phyloP scores from a whole-genome alignment of 129 eudicot genomes.

The Tanacetum coccineum region DNA sequence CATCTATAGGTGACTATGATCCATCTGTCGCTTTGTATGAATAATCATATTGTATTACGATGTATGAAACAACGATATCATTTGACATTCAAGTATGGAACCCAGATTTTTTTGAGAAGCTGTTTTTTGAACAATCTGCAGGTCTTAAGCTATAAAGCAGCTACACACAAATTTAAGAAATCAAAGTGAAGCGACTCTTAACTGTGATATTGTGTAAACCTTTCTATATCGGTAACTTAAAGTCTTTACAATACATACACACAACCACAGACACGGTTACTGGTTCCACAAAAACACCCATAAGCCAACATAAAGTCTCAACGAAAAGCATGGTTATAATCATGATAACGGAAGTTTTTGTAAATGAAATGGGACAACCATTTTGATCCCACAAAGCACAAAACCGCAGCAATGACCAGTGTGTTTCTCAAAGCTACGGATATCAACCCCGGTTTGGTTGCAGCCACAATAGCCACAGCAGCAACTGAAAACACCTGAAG shows the following conservation, averaged over 20 bases:
- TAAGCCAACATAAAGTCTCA: background rate
- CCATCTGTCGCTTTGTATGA: too few species aligned
- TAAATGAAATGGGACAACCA: conserved; percentile 9
- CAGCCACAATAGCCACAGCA: conserved; percentile 6
- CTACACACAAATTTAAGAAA: too few species aligned
- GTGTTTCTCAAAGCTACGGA: background rate
- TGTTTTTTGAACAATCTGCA: too few species aligned
- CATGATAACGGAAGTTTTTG: conserved; percentile 9
- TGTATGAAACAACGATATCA: too few species aligned
- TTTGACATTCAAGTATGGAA: too few species aligned
- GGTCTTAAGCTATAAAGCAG: too few species aligned
- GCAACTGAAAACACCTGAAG: conserved; percentile 11
- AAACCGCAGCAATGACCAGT: conserved; percentile 7
- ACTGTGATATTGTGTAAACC: background rate
- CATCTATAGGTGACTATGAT: too few species aligned
- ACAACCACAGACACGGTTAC: background rate
- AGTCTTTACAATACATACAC: background rate
- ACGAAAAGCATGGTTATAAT: background rate
- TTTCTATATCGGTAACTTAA: too few species aligned
- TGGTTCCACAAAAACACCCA: background rate
- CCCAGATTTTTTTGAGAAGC: too few species aligned
- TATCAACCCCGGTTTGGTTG: conserved; percentile 10
- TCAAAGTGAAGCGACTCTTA: too few species aligned
- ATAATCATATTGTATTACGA: too few species aligned
- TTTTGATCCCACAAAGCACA: conserved; percentile 8